A percentile compares a stretch with the other conserved stretches of the same genome.
phyloP scores from a whole-genome alignment of 2,329 filamentous ascomycete genomes.

The Corynespora cassiicola region DNA sequence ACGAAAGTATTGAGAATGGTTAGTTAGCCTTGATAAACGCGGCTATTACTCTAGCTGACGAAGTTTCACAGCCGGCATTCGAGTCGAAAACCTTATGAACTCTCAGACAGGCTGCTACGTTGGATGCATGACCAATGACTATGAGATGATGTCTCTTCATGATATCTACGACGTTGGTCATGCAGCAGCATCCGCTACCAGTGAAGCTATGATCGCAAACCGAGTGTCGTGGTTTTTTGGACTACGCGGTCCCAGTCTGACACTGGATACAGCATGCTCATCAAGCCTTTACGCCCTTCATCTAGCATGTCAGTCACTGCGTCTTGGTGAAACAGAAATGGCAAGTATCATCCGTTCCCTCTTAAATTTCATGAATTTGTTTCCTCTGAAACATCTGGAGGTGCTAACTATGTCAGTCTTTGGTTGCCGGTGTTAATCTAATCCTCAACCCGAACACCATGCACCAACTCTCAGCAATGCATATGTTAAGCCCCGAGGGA shows the following conservation, averaged over 20 bases:
- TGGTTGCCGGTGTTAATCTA: conserved; percentile 4
- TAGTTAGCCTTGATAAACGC: too few relatives aligned
- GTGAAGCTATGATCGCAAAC: conserved; percentile 13
- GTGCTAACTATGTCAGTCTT: conserved; percentile 1
- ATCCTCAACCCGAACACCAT: conserved; percentile 7
- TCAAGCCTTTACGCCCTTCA: conserved; percentile 5
- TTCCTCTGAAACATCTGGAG: too few relatives aligned
- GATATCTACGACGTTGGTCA: conserved; percentile 1
- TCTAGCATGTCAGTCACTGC: conserved; percentile 11
- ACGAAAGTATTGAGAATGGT: conserved; percentile 29
- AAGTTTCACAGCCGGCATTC: too few relatives aligned
- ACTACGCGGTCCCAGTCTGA: conserved; percentile 19
- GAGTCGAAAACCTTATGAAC: too few relatives aligned
- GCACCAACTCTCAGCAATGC: neutral
- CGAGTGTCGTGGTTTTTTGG: conserved; percentile 22
- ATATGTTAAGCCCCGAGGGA: conserved; percentile 31
- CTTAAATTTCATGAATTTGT: too few relatives aligned
- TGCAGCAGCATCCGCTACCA: too few relatives aligned
- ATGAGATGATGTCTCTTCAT: conserved; percentile 4
- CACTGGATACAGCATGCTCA: conserved; percentile 27
- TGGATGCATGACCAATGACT: conserved; percentile 8
- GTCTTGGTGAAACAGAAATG: conserved; percentile 2
- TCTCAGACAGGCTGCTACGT: conserved; percentile 1
- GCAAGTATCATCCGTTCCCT: too few relatives aligned
- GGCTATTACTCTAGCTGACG: too few relatives aligned